Base-by-base conservation (phyloP, 2,329 filamentous ascomycete genomes). In the Pseudogymnoascus sp. region DNA sequence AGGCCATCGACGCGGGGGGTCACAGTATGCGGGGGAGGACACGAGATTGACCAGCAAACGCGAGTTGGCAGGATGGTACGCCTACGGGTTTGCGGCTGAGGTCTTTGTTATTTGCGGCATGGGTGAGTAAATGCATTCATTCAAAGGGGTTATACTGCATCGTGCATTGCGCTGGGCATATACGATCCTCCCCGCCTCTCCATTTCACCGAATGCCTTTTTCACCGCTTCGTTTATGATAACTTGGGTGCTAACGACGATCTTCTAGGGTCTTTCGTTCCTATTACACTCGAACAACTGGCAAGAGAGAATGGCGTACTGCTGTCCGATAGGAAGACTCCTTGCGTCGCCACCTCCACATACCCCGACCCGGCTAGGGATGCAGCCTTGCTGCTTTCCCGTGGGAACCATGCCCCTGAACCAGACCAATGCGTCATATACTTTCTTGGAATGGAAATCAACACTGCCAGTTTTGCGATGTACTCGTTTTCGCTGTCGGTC, bases 391-490 rank as follows among this genome's bases (percentile, higher is more conserved):
- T 63, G 11, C 18, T 60, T 38, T 59, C 38, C 37, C 35, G 32
- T 12, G 47, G 47, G 28, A 54, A 54, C 25, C 47, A 54, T 32
- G 9, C 7, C 4, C 47, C 47, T n/a, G 32, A 62, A 63, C 39
- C 62, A 54, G 60, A 28, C 64, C 90, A 95, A 72, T 99, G 94
- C 71, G 79, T 97, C 63, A 85, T 97, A 62, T 84, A 87, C 65
- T 78, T 97, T 4, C 77, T 96, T 22, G 93, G 93, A 5, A 74
- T 89, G 63, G 87, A 96, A 69, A 87, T 99, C 76, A 97, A 97
- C 74, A 97, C 93, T 0, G 92, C 93, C 35, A 95, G 90, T 73
- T 97, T 97, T 73, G 93, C 91, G 72, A 96, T 97, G 91, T 97
- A 97, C 75, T 97, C 91, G 1, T 99, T 99, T 74, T 96, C 91